Evolutionary conservation across 2,329 filamentous ascomycete genomes (phyloP), one percentile per base, ranked within the genome.

Genomic region (Acrocalymma vagum): DNA sequence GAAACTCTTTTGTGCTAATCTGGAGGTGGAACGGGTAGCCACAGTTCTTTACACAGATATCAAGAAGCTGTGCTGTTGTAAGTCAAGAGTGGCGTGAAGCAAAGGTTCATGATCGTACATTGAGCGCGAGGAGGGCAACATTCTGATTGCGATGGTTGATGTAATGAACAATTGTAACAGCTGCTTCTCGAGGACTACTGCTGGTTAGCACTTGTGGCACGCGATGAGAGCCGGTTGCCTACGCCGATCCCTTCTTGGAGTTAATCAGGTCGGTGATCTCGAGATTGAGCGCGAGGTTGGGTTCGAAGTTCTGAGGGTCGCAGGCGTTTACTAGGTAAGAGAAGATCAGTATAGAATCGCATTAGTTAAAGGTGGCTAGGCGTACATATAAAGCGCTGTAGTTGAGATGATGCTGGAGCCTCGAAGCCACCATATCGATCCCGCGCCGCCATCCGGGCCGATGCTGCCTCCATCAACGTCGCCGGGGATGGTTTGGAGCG

Each of bases 11-110:
- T 56, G 94, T 97, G 72, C 89, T 92, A 67, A 99, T 96, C 73
- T 99, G 94, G 43, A 99, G 84, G 67, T 99, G 94, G 72, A 99
- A 99, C 1, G 94, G 92, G 69, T 99, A 99, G 60, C 94, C 94
- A 80, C 94, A 99, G 76, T 99, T 99, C 79, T 99, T 99, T 72
- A 97, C 94, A 72, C 94, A 97, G 51, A 97, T 97, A 70, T 99
- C 94, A 67, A 99, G 88, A 55, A 99, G 83, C 75, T 86, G 61
- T 42, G 22, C 20, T 3, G 29, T 31, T 36, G 66, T 69, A 38
- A 69, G 60, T 48, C 36, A 45, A 37, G 27, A 9, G 34, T 15
- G 23, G 39, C 16, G 15, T 25, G 26, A 31, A 33, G 51, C 34
- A 35, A 48, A 53, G 48, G 37, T 39, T 39, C 32, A 40, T 32